Percentiles rank a stretch among this genome's conserved stretches.
Evolutionary conservation across 78 protist species (phyloP).

Genomic region (Speleostelium caveatum): DNA sequence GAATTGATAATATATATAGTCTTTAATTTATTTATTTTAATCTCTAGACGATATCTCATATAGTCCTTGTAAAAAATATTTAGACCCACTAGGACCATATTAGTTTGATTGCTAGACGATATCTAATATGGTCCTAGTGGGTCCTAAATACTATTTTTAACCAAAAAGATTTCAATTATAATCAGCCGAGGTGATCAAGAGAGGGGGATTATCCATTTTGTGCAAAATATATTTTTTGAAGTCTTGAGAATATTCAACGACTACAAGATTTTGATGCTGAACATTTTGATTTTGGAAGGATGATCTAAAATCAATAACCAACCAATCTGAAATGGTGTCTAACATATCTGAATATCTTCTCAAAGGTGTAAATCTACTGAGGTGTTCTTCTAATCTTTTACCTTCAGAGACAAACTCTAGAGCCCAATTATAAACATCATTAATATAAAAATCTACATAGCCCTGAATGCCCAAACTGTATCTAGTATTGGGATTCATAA

Average conservation of each 20-base stretch:
- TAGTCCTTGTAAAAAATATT: too few species aligned
- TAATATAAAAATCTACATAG: slow-evolving; percentile 5
- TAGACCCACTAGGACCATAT: too few species aligned
- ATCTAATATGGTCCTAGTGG: too few species aligned
- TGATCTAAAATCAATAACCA: background rate
- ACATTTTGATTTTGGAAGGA: background rate
- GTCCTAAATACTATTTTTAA: too few species aligned
- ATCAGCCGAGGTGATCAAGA: too few species aligned
- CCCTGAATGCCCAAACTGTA: background rate
- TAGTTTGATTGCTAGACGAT: too few species aligned
- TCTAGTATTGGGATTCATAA: background rate
- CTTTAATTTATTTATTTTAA: too few species aligned
- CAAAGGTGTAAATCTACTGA: background rate
- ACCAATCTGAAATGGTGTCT: background rate
- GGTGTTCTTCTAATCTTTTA: background rate
- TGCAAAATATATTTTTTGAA: background rate
- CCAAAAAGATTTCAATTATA: too few species aligned
- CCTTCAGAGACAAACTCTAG: background rate
- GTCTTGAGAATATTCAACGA: background rate
- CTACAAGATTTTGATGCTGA: background rate
- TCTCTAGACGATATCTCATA: too few species aligned
- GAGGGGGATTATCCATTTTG: background rate
- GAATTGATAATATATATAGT: too few species aligned
- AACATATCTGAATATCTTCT: background rate
- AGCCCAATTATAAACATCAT: background rate